A percentile compares a stretch with the other conserved stretches of the same genome.
Evolutionary conservation across 495 filamentous ascomycete genomes (phyloP).

Genomic region (Aspergillus conjunctus): DNA sequence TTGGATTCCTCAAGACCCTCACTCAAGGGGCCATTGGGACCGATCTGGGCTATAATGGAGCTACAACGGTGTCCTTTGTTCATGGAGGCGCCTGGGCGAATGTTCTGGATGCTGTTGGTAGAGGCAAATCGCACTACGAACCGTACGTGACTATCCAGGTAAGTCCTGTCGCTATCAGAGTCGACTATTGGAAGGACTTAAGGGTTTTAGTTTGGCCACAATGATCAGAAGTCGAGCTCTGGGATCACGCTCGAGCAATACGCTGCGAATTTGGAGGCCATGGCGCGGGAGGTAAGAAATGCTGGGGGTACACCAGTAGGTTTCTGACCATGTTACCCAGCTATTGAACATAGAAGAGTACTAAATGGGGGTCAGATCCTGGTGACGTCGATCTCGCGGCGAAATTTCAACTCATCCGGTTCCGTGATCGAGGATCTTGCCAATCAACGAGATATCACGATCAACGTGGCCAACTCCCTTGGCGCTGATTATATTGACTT

Average conservation of each 20-base stretch:
- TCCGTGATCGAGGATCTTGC: conserved; percentile 41
- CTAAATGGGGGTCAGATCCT: conserved; percentile 25
- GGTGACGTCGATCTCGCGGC: conserved; percentile 46
- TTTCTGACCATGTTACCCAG: background rate
- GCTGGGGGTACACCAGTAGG: conserved; percentile 41
- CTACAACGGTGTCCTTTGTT: conserved; percentile 53
- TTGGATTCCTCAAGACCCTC: conserved; percentile 51
- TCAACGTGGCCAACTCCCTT: conserved; percentile 36
- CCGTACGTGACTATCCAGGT: conserved; percentile 49
- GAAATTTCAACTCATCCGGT: conserved; percentile 37
- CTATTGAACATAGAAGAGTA: background rate
- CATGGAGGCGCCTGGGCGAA: conserved; percentile 50
- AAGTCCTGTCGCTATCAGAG: background rate
- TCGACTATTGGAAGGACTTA: too few species aligned
- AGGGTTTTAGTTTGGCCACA: conserved; percentile 55
- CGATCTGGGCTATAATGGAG: conserved; percentile 55
- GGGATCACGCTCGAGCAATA: conserved; percentile 46
- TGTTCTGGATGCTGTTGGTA: conserved; percentile 34
- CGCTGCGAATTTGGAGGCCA: conserved; percentile 40
- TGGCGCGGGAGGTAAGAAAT: conserved; percentile 38
- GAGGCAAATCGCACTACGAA: conserved; percentile 31
- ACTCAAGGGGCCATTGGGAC: conserved; percentile 42
- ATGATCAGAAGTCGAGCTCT: conserved; percentile 50
- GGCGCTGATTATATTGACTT: conserved; percentile 42
- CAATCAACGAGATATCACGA: conserved; percentile 40